Evolutionary conservation across 176 grass and related monocot species (phyloP), one percentile per base, ranked within the genome.

Genomic region (Oryza nivara): DNA sequence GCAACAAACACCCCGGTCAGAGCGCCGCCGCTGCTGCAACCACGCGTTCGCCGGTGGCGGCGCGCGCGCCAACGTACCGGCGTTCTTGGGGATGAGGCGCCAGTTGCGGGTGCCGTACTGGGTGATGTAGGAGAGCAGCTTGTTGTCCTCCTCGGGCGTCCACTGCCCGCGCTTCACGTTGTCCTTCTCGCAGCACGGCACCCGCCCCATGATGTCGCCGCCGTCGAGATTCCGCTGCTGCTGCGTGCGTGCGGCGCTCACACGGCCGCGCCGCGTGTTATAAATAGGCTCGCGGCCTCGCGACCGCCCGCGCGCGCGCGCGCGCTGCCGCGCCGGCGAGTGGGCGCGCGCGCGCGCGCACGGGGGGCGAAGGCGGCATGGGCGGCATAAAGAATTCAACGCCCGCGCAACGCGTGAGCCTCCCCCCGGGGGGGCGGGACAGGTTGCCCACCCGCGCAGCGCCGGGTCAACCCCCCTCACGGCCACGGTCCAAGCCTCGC

Each of bases 141-240:
- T 98, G 87, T 93, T 98, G 88, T 98, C 96, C 85, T 98, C 96
- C 88, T 98, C 96, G 30, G 91, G 91, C 60, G 96, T 99, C 93
- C 96, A 99, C 87, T 99, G 96, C 34, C 96, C 96, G 51, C 93
- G 89, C 85, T 96, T 99, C 25, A 99, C 96, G 88, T 76, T 93
- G 75, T 99, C 96, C 88, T 95, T 94, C 91, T 99, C 96, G 56
- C 96, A 99, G 74, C 93, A 99, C 22, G 96, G 96, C 72, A 99
- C 85, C 70, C 93, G 89, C 8, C 96, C 96, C 96, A 98, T 98
- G 54, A 16, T 16, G 26, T 54, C 72, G 51, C 49, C 14, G n/a
- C 56, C 47, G 14, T 51, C 48, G 48, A 63, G 20, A 63, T 23
- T 63, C 58, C 20, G 58, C 58, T n/a, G 20, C 56, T 61, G 56